These are phyloP conservation scores for Colletotrichum eleusines DNA, from an alignment of 2,329 filamentous ascomycete genomes.

Conservation along the genomic window DNA sequence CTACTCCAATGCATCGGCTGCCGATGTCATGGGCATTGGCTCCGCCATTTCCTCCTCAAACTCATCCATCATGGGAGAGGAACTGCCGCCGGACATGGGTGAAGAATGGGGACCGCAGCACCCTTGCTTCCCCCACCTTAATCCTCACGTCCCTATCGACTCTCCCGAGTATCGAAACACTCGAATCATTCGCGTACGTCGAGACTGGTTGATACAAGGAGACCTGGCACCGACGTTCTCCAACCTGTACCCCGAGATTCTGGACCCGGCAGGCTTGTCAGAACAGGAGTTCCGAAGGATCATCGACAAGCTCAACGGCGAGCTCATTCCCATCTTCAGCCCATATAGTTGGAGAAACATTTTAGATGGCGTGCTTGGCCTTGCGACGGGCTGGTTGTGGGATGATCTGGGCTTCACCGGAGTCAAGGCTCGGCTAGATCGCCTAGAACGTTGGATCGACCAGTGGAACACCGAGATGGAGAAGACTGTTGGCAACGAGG, in stretches of 20 bases:
- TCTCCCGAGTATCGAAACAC: conserved; percentile 82
- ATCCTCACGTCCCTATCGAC: conserved; percentile 86
- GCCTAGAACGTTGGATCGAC: conserved; percentile 85
- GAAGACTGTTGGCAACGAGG: conserved; percentile 64
- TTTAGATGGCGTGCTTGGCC: conserved; percentile 81
- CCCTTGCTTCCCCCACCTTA: conserved; percentile 93
- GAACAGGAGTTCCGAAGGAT: conserved; percentile 89
- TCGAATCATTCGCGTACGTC: conserved; percentile 88
- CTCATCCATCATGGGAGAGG: conserved; percentile 73
- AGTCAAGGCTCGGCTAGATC: conserved; percentile 77
- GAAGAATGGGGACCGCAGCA: conserved; percentile 94
- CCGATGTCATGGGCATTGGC: conserved; percentile 66
- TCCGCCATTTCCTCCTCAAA: conserved; percentile 68
- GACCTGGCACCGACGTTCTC: conserved; percentile 94
- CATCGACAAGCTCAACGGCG: conserved; percentile 84
- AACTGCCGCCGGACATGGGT: conserved; percentile 74
- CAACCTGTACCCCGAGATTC: conserved; percentile 94
- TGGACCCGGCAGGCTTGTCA: conserved; percentile 83
- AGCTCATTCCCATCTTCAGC: conserved; percentile 81
- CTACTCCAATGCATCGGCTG: conserved; percentile 61
- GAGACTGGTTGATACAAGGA: conserved; percentile 91
- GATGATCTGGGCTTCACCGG: conserved; percentile 86
- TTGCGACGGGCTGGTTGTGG: conserved; percentile 93
- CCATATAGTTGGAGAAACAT: conserved; percentile 83
- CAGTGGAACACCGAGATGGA: conserved; percentile 85